Evolutionary conservation across 2,329 filamentous ascomycete genomes (phyloP).

Genomic region (Aspergillus awamori): DNA sequence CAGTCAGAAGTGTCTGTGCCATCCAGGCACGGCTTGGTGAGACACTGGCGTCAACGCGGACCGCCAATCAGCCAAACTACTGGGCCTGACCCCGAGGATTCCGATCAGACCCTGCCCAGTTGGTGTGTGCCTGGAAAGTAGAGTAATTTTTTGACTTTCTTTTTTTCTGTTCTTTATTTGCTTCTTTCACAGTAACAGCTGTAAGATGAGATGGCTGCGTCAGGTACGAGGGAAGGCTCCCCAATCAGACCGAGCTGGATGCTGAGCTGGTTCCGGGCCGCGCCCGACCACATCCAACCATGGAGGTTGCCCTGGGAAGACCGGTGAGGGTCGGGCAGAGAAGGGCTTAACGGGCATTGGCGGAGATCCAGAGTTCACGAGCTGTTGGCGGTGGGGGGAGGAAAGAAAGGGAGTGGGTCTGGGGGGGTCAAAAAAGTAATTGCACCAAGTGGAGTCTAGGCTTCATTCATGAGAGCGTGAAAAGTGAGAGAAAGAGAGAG

Average conservation of each 20-base stretch:
- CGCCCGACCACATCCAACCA: neutral
- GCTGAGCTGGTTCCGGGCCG: neutral
- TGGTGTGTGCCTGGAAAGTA: neutral
- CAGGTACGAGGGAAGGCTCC: neutral
- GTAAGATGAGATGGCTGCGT: neutral
- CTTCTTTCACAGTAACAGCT: neutral
- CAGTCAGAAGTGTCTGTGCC: neutral
- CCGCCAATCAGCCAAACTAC: conserved; percentile 9
- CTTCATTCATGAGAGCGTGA: too few species aligned
- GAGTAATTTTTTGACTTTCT: neutral
- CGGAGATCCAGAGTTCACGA: conserved; percentile 1
- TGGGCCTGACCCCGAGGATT: neutral
- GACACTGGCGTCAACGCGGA: conserved; percentile 5
- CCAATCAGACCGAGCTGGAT: neutral
- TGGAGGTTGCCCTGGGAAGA: neutral
- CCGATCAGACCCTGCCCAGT: neutral
- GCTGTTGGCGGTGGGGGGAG: neutral
- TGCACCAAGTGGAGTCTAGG: too few species aligned
- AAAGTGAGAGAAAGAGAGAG: too few species aligned
- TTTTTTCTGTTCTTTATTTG: neutral
- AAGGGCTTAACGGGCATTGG: neutral
- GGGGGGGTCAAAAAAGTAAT: neutral
- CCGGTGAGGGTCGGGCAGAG: conserved; percentile 3
- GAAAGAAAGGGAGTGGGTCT: neutral
- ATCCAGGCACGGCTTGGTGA: conserved; percentile 2